Base-by-base conservation (phyloP, 2,329 filamentous ascomycete species). In the Cercospora sp. region DNA sequence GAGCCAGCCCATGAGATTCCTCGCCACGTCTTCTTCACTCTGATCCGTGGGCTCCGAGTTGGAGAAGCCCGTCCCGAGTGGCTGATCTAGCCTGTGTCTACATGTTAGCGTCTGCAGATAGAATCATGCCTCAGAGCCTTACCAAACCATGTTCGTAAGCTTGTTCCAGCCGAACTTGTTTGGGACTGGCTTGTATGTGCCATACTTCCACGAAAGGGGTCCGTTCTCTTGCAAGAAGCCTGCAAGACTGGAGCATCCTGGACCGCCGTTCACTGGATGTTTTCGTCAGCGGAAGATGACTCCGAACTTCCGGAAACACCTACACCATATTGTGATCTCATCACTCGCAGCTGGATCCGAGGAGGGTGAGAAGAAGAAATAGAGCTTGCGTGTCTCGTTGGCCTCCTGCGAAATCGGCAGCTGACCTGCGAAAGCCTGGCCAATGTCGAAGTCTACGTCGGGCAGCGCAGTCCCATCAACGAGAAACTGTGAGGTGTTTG, bases 141-240 rank as follows among this genome's bases (percentile, higher is more conserved):
- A 55, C 87, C 89, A 95, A 58, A 95, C 82, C 74, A 94, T 86
- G 78, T 94, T 93, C 63, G 91, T 91, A 40, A 94, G 79, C 61
- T 90, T 90, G 68, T 87, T 76, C 81, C 81, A 83, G 34, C 79
- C 77, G 76, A 78, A 84, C 0, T 80, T 79, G 67, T 84, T 84
- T 66, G 79, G 77, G 0, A 82, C 78, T 1, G 82, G 79, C 16
- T 74, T 66, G 74, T 77, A 70, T 5, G 78, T 80, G 43, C 78
- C 78, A 72, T 80, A 80, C 67, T 83, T 79, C 82, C 82, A 84
- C 1, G 80, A 75, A 61, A 84, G 74, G 0, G 81, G 74, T 8
- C 73, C 71, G 32, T 69, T 66, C 45, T 72, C 69, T n/a, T 69
- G 66, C 24, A 76, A 66, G 12, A 74, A 64, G 26, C 72, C 73